phyloP scores from a whole-genome alignment of 2,329 filamentous ascomycete genomes.

The Orbilia brochopaga region DNA sequence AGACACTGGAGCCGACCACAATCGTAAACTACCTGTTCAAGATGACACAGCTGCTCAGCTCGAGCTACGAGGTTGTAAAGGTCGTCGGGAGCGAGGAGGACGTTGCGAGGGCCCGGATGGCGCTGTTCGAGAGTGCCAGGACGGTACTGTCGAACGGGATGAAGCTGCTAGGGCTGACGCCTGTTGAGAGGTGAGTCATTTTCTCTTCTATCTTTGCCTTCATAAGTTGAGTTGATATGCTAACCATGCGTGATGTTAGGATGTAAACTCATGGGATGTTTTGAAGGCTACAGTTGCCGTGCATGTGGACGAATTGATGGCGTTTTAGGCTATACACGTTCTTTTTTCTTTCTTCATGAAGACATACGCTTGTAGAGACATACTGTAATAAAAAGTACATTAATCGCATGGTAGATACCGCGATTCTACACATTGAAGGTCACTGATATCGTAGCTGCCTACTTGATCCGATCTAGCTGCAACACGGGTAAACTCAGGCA shows the following conservation, averaged over 20 bases:
- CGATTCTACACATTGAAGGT: too few relatives aligned
- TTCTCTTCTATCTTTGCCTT: neutral
- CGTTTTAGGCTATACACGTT: neutral
- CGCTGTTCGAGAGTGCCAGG: conserved; percentile 76
- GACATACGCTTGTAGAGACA: neutral
- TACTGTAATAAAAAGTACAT: too few relatives aligned
- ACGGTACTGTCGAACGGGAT: conserved; percentile 83
- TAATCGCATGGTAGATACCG: too few relatives aligned
- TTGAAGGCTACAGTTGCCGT: neutral
- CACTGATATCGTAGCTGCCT: too few relatives aligned
- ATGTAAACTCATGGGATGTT: neutral
- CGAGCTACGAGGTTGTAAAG: conserved; percentile 79
- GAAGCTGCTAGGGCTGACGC: conserved; percentile 76
- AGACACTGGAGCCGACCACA: conserved; percentile 77
- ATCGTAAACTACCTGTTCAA: conserved; percentile 78
- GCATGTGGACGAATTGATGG: neutral
- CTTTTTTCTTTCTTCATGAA: neutral
- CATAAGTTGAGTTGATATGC: neutral
- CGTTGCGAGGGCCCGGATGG: conserved; percentile 74
- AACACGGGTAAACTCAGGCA: too few relatives aligned
- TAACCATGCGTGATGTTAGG: neutral
- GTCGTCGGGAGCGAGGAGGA: conserved; percentile 78
- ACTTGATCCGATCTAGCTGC: too few relatives aligned
- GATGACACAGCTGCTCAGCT: conserved; percentile 80
- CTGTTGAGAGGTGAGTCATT: conserved; percentile 65